Evolutionary conservation across 352 stramenopile species (phyloP), one percentile per base, ranked within the genome.

Genomic region (Phytopythium aichiense): DNA sequence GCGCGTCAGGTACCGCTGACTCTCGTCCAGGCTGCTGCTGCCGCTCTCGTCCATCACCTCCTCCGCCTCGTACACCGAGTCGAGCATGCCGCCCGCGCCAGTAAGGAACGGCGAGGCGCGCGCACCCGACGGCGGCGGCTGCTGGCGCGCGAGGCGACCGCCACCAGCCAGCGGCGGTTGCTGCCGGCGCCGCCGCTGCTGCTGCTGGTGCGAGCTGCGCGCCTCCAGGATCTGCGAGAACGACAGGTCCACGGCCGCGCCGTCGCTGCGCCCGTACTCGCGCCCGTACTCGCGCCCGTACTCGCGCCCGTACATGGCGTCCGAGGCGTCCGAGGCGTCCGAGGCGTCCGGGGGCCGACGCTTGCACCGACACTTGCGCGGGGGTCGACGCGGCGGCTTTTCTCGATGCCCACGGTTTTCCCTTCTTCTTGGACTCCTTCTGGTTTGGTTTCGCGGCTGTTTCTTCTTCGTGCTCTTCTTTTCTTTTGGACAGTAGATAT

Each of bases 201-300:
- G 73, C 33, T 87, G 73, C 33, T 87, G 77, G 52, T 78, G 66
- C 28, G 72, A 81, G 56, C 76, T 89, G 23, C 78, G 77, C 23
- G 69, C 79, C 65, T 92, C 84, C 18, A 92, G 69, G 63, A 92
- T 84, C 68, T 92, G 84, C 59, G 84, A 92, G 66, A 91, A 92
- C 31, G 77, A 89, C 62, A 92, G 65, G 70, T 92, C 84, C n/a
- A 82, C 68, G 53, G 61, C 69, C 58, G 58, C 68, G 40, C 64
- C 74, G 38, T 74, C 68, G 49, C 66, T 61, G 9, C 57, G 66
- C 30, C 53, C 66, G 58, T 49, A 49, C 42, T 49, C 42, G 18
- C 42, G 25, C 1, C 25, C 66, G 55, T 48, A 48, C 42, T 48
- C 42, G 20, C 42, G 25, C 1, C 25, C 66, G 55, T 48, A 48